Evolutionary conservation across 2,329 filamentous ascomycete genomes (phyloP).

Genomic region (Fusarium xyrophilum): DNA sequence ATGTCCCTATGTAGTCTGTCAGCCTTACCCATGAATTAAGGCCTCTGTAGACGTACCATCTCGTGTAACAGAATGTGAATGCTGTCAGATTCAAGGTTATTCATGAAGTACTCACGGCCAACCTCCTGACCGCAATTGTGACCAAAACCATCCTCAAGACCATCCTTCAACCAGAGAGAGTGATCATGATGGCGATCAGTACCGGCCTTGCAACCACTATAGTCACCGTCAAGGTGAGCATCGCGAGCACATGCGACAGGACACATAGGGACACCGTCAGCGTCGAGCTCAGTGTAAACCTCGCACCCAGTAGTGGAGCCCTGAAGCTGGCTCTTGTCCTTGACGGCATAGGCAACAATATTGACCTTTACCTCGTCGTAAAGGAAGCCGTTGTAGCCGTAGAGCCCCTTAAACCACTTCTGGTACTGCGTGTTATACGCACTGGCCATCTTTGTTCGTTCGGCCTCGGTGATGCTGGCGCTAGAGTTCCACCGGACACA

Average conservation of each 20-base stretch:
- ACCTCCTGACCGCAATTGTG: conserved; percentile 56
- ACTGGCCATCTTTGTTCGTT: conserved; percentile 48
- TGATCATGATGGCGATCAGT: conserved; percentile 51
- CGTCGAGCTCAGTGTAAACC: conserved; percentile 52
- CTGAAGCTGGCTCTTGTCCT: conserved; percentile 46
- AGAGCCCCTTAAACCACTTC: conserved; percentile 52
- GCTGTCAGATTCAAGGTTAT: conserved; percentile 46
- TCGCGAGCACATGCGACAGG: conserved; percentile 48
- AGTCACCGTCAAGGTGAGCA: conserved; percentile 53
- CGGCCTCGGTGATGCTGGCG: conserved; percentile 45
- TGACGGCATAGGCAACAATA: conserved; percentile 54
- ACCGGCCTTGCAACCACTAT: conserved; percentile 46
- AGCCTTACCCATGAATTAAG: neutral
- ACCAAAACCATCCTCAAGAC: conserved; percentile 52
- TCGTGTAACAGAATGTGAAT: conserved; percentile 56
- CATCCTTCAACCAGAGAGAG: conserved; percentile 55
- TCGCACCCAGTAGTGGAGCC: conserved; percentile 47
- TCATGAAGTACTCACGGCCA: conserved; percentile 53
- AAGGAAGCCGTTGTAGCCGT: conserved; percentile 53
- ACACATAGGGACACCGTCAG: conserved; percentile 51
- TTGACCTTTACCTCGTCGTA: conserved; percentile 48
- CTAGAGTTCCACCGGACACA: conserved; percentile 55
- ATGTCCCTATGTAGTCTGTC: conserved; percentile 39
- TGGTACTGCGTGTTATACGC: conserved; percentile 47
- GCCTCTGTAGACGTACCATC: conserved; percentile 37